Percentiles rank a stretch among this genome's conserved stretches.
Evolutionary conservation across 2,329 filamentous ascomycete species (phyloP).

Genomic region (Colletotrichum magnum): DNA sequence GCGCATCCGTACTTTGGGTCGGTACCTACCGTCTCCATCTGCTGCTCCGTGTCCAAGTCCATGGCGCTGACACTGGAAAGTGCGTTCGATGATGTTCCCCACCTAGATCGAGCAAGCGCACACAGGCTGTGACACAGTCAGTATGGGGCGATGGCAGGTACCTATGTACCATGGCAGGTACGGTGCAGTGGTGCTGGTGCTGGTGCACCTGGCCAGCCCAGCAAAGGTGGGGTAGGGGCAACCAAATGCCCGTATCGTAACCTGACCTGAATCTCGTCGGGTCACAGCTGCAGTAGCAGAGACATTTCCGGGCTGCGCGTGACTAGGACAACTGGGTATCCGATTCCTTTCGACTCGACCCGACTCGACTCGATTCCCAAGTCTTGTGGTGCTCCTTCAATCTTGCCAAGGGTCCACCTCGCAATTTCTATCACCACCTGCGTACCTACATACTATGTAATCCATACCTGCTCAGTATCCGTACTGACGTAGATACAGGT

Average conservation of each 20-base stretch:
- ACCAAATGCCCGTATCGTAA: conserved; percentile 20
- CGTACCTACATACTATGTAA: not conserved
- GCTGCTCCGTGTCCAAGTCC: not conserved
- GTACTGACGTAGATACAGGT: not conserved
- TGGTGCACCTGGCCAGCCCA: conserved; percentile 15
- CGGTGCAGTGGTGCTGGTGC: not conserved
- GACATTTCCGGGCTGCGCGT: conserved; percentile 9
- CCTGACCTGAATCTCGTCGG: conserved; percentile 35
- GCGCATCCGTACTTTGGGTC: not conserved
- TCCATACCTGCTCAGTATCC: not conserved
- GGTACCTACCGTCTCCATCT: not conserved
- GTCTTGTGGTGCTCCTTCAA: too few relatives aligned
- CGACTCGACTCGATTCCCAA: not conserved
- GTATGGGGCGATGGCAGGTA: too few relatives aligned
- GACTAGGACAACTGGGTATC: not conserved
- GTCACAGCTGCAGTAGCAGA: conserved; percentile 27
- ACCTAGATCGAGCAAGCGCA: conserved; percentile 8
- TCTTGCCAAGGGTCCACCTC: not conserved
- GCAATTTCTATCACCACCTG: not conserved
- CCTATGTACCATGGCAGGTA: too few relatives aligned
- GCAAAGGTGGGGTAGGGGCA: conserved; percentile 39
- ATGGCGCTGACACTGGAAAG: not conserved
- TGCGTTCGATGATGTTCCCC: not conserved
- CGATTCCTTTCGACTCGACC: not conserved
- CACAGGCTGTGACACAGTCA: too few relatives aligned